Percentiles rank a stretch among this genome's conserved stretches.
Conservation (phyloP, 257 asterid species). For the Perilla frutescens region DNA sequence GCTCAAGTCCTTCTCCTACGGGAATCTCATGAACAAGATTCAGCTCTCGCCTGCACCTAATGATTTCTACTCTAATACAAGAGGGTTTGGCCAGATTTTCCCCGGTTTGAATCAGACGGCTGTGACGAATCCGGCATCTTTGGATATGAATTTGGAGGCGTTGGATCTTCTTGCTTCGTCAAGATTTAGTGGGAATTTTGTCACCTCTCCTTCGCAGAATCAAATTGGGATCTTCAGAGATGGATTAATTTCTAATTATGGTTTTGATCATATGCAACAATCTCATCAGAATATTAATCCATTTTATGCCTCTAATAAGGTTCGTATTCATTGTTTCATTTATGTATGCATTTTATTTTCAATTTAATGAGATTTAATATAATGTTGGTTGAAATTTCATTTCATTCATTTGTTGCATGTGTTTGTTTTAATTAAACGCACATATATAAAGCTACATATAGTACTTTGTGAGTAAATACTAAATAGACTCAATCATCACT, state of each 20-base stretch:
- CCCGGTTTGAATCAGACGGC: conserved; percentile 49
- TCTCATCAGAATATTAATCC: conserved; percentile 42
- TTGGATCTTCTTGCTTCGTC: conserved; percentile 75
- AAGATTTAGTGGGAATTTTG: conserved; percentile 49
- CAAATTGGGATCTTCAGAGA: conserved; percentile 45
- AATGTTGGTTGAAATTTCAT: too few species aligned
- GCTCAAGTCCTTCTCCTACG: conserved; percentile 54
- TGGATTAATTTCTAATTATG: conserved; percentile 35
- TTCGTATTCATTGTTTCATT: conserved; percentile 31
- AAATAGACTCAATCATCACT: background rate
- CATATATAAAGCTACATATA: too few species aligned
- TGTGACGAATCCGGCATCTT: conserved; percentile 28
- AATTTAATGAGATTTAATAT: background rate
- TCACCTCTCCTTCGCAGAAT: conserved; percentile 34
- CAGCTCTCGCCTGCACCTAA: conserved; percentile 33
- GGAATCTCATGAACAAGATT: conserved; percentile 36
- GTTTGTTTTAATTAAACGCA: background rate
- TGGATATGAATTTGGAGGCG: conserved; percentile 66
- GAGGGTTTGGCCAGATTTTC: conserved; percentile 56
- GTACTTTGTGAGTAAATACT: background rate
- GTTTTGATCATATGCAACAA: conserved; percentile 54
- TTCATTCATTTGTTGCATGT: conserved; percentile 27
- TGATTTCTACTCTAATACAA: conserved; percentile 40
- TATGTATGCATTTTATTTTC: background rate
- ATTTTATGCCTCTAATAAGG: conserved; percentile 47